Evolutionary conservation across 352 stramenopile genomes (phyloP), one percentile per base, ranked within the genome.

Genomic region (Phytophthora kernoviae): DNA sequence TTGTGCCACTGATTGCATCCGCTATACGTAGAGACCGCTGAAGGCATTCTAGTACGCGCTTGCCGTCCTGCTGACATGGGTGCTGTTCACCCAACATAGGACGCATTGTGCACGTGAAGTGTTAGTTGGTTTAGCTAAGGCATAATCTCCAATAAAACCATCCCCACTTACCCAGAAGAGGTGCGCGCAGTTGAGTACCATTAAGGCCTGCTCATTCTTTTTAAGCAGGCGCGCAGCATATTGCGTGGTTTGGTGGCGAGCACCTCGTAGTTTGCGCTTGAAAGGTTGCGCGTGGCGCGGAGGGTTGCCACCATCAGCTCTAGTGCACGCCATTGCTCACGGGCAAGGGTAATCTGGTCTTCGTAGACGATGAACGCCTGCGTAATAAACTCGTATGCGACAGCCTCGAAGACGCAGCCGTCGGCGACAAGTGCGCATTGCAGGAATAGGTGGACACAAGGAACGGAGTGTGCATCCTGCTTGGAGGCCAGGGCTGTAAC

Each of bases 351-450:
- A 12, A 99, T 90, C 52, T 98, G 86, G 70, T 99, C 94, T 73
- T 99, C 97, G 65, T 99, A 99, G 12, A 99, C 73, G 36, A 98
- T 90, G 55, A 98, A 99, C 10, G 96, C 88, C 53, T 96, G 87
- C 22, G 92, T 96, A 62, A 99, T 85, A 49, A 99, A 98, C 67
- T 99, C 96, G 77, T 98, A 99, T 5, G 96, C 82, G 52, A 99
- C 98, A n/a, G 89, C 76, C 45, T 93, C 87, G 58, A 97, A 98
- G 0, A 48, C 43, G 32, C 77, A 91, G 12, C 68, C 62, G 70
- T 98, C 92, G 1, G 94, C 91, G 14, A 90, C 84, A 10, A 98
- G 62, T 7, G 97, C 96, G 53, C 90, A 93, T 70, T 99, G 85
- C 4, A 99, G 63, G 60, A 98, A 99, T 14, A 99, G 76, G 47